These are phyloP conservation scores for Cantharellus cinnabarinus DNA, from an alignment of 768 basidiomycete species.

Conservation along the genomic window DNA sequence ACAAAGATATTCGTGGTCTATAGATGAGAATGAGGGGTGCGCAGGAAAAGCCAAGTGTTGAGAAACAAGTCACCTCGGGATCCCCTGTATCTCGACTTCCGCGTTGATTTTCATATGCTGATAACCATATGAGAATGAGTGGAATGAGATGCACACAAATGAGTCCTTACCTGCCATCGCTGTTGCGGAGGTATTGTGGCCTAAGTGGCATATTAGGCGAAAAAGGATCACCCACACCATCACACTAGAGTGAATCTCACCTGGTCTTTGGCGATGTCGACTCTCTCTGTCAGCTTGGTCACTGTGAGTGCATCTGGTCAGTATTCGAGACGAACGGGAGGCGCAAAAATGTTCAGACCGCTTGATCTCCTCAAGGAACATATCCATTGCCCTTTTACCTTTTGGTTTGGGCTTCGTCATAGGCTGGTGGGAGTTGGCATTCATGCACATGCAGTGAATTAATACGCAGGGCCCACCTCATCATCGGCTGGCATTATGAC, in stretches of 20 bases:
- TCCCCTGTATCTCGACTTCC: constrained; percentile 82
- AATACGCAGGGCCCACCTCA: constrained; percentile 1
- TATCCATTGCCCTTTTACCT: constrained; percentile 91
- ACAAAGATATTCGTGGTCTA: constrained; percentile 94
- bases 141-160: neutral
- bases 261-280: constrained; percentile 29
- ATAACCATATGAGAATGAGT: neutral
- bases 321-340: neutral
- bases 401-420: constrained; percentile 42
- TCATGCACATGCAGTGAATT: constrained; percentile 4
- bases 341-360: constrained; percentile 25
- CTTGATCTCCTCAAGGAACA: constrained; percentile 93
- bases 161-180: constrained; percentile 58
- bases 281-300: constrained; percentile 87
- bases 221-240: too few species aligned
- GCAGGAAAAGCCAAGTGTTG: neutral
- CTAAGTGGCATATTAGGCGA: constrained; percentile 12
- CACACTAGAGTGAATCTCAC: constrained; percentile 13
- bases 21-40: neutral
- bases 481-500: neutral
- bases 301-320: constrained; percentile 22
- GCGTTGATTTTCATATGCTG: constrained; percentile 77
- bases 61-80: constrained; percentile 36
- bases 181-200: constrained; percentile 60
- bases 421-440: neutral